Base-by-base conservation (phyloP, 2,329 filamentous ascomycete species). In the Pezicula carpinea region DNA sequence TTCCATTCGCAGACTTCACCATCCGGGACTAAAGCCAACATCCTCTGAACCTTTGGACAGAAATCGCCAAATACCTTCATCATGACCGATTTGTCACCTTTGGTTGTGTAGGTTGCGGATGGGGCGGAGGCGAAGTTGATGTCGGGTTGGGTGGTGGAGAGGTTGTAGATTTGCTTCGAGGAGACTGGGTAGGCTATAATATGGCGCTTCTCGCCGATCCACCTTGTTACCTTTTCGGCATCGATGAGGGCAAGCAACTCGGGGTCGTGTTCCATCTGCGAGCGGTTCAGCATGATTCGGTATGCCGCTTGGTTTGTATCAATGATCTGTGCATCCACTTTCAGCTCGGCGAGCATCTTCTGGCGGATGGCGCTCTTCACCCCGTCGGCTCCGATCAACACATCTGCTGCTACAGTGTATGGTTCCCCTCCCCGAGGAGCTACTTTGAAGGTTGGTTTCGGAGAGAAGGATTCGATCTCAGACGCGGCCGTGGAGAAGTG, bases 291-390 rank as follows among this genome's bases (percentile, higher is more conserved):
- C 79, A 91, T 85, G 65, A 91, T 87, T 11, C 87, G 79, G 69
- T 91, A 91, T 3, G 85, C 85, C 0, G 87, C 87, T 67, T 90
- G 84, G 4, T 84, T 80, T 0, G 86, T 89, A 50, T 88, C 83
- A 49, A 80, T 71, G 56, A 84, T 78, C 45, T 79, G 71, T 18
- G 74, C 54, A 10, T 53, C 47, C 15, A 45, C 49, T 13, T 50
- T 71, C 1, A 80, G 66, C 35, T 70, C 66, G 31, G 70, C 65
- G 1, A 87, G 73, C 63, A 88, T 73, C 32, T 74, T 67, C 6
- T 71, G 67, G 26, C 77, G 71, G 17, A 70, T 68, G 7, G 62
- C 52, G 34, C 72, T 77, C 64, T 80, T 81, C 61, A 81, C 72
- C 33, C 78, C 78, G 58, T 82, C 78, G 13, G 73, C 68, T 17